Evolutionary conservation across 495 filamentous ascomycete species (phyloP), one percentile per base, ranked within the genome.

Genomic region (Entonaema liquescens): DNA sequence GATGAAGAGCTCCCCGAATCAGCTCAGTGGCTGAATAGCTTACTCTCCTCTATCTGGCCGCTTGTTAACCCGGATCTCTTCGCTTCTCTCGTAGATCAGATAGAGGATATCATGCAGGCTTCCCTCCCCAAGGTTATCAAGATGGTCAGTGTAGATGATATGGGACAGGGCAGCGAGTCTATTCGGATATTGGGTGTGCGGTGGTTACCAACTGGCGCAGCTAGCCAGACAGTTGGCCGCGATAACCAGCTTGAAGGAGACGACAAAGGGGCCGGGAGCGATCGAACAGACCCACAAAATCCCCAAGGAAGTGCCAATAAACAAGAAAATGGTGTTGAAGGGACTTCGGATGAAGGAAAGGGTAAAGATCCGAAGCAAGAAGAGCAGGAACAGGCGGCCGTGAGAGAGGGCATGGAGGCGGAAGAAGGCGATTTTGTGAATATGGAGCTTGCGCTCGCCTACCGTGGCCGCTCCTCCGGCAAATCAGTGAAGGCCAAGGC

Each of bases 391-490:
- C 76, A 87, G 55, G 72, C 82, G 49, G 78, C 83, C 15, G 74
- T 87, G 26, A 83, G 83, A 8, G 87, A 90, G 69, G 89, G 89
- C 0, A 89, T 91, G 86, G 90, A 91, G 73, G 90, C 89, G 17
- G 90, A 91, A 70, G 88, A 91, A 72, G 90, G 90, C 5, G 88
- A 91, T 67, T 92, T 92, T 72, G 83, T 91, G 70, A 91, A 91
- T 72, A 68, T 92, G 50, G 91, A 93, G 70, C 78, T 92, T 44
- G 87, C 86, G 3, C 90, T 92, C 73, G 85, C 91, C 9, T 93
- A 92, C 78, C 82, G 89, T 29, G 85, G 87, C 9, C 79, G 86
- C 52, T 84, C 82, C 4, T 86, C 83, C 23, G 81, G 84, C 33
- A 86, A 84, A 55, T 87, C 82, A 13, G 73, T 91, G 35, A 84